Conservation (phyloP, 345 rosid species). For the Nephelium lappaceum region DNA sequence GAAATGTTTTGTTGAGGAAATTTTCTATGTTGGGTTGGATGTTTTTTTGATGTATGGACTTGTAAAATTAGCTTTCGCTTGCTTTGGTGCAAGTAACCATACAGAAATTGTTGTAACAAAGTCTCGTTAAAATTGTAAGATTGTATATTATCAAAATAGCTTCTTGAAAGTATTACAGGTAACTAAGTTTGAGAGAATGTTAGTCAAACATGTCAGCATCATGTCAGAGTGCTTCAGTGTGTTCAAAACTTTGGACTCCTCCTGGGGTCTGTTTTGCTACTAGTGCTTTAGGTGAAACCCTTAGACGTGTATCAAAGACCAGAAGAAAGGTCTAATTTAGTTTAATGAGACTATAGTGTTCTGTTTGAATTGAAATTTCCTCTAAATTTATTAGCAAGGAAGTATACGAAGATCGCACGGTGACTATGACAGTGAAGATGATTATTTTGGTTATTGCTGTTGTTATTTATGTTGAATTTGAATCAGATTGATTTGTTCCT, state of each 20-base stretch:
- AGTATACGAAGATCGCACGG: background rate
- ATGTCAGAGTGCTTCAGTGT: background rate
- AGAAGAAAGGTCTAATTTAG: background rate
- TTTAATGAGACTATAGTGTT: background rate
- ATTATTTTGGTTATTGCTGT: background rate
- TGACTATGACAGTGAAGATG: background rate
- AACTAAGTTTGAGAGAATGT: background rate
- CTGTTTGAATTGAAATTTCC: background rate
- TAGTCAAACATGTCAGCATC: background rate
- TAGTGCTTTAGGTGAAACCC: background rate
- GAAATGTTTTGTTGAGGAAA: too few relatives aligned
- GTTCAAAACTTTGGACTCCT: background rate
- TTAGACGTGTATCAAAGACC: background rate
- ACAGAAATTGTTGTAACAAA: too few relatives aligned
- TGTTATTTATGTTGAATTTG: background rate
- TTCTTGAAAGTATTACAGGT: background rate
- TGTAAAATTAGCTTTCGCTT: too few relatives aligned
- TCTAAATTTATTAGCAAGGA: background rate
- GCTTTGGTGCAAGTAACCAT: too few relatives aligned
- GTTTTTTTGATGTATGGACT: too few relatives aligned
- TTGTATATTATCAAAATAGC: too few relatives aligned
- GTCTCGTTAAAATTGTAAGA: too few relatives aligned
- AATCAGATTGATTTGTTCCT: slow-evolving; percentile 6
- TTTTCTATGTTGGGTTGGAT: too few relatives aligned
- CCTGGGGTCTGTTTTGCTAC: too few relatives aligned